Evolutionary conservation across 805 yeast genomes (phyloP), one percentile per base, ranked within the genome.

Genomic region (Metschnikowia shivogae): DNA sequence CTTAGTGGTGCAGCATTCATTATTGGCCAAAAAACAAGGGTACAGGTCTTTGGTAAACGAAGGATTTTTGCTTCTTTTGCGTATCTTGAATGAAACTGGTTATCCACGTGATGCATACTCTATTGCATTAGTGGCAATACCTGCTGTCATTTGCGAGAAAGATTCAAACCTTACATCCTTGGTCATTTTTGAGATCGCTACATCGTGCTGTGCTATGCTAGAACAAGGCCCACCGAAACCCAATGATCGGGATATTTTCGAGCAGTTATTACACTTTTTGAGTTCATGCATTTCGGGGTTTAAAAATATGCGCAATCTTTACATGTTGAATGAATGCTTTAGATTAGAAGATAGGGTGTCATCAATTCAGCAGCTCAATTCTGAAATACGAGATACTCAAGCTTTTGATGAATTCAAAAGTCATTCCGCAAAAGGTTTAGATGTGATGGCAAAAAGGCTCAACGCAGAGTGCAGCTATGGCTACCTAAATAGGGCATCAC

Each of bases 1-100:
- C 0, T 56, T 74, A 14, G 54, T 81, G 0, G 57, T 77, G 5
- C 78, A 77, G 48, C 70, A 80, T 42, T 60, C 84, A 1, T 72
- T 74, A 38, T 55, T 69, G 10, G 76, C 85, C 0, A 69, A 71
- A 17, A 56, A 60, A 4, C 67, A 76, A 7, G 79, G 83, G 1
- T 68, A 77, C 43, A 59, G 68, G 3, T 58, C 74, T 0, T 57
- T 76, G 7, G 59, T 72, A 1, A 67, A 75, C 1, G 80, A 78
- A 47, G 78, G 80, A 0, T 55, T 76, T 2, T 45, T 79, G 6
- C 58, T 72, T 3, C 59, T 85, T 24, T 64, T 76, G 22, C 66
- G 73, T 12, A 60, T 79, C 3, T 56, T 83, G 14, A 61, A 72
- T 34, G 61, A 62, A 9, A 54, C 74, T 42, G 74, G 70, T 0